Base-by-base conservation (phyloP, 352 stramenopile species). In the Pythium dissimile region DNA sequence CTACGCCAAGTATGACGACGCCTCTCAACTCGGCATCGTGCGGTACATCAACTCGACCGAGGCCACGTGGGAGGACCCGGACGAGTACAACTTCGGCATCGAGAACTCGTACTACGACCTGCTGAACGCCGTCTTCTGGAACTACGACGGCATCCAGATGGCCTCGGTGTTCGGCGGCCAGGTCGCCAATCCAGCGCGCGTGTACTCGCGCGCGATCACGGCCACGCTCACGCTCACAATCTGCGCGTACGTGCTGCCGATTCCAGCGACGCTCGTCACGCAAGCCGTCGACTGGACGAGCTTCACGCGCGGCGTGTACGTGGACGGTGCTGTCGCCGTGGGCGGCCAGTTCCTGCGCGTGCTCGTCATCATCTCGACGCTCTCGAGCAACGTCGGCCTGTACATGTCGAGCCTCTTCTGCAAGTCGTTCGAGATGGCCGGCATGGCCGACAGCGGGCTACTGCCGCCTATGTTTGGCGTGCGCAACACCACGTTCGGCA, bases 41-140 rank as follows among this genome's bases (percentile, higher is more conserved):
- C 35, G 43, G 1, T 23, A 44, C 20, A 28, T 54, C 18, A 47
- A 58, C 45, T 41, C 34, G 18, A 46, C 32, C 3, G 18, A 38
- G 21, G 45, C 26, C 42, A 62, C 20, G 12, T 46, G 26, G 3
- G 28, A 45, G 20, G 45, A 61, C 41, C 42, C 34, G 20, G 35
- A 43, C n/a, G 28, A 63, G n/a, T 27, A 53, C 42, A 18, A 47
- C 7, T 32, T 18, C 16, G 31, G 28, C 21, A 23, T 58, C 26
- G 47, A 53, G 38, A 55, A 48, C 30, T 52, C 51, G 51, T 54
- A 47, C 30, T 55, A 49, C 31, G 30, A 44, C 27, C 56, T 57
- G 27, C 30, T 97, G 15, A 97, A 96, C 64, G 94, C 94, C 42
- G 64, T 98, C 16, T 97, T 97, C 67, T 98, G 91, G 90, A 96